A percentile compares a stretch with the other conserved stretches of the same genome.
These are phyloP conservation scores for Dimocarpus longan DNA, from an alignment of 345 rosid species.

Conservation along the genomic window DNA sequence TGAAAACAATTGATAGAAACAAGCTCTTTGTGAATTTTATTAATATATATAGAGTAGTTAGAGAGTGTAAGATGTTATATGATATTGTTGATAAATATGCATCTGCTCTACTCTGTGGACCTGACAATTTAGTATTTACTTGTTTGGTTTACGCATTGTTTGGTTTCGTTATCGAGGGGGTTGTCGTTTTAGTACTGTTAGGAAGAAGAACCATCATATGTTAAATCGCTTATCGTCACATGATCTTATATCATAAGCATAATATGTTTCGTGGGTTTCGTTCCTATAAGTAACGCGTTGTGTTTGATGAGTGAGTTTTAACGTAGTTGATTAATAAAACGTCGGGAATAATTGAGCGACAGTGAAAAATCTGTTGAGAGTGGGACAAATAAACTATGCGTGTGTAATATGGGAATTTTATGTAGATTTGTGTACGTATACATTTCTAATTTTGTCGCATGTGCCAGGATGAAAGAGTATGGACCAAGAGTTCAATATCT, in stretches of 20 bases:
- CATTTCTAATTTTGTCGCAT: slow-evolving; percentile 5
- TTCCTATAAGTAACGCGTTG: not conserved
- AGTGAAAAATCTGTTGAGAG: not conserved
- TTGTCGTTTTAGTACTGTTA: not conserved
- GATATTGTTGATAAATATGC: not conserved
- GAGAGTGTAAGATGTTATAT: not conserved
- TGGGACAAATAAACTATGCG: too few relatives aligned
- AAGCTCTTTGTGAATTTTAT: not conserved
- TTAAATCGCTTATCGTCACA: not conserved
- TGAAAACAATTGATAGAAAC: not conserved
- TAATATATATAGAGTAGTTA: not conserved
- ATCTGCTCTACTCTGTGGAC: not conserved
- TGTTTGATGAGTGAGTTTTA: not conserved
- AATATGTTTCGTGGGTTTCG: not conserved
- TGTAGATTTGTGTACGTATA: not conserved
- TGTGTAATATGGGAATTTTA: not conserved
- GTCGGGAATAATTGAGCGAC: not conserved
- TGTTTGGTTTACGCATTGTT: not conserved
- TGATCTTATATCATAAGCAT: not conserved
- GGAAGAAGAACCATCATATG: not conserved
- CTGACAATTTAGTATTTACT: not conserved
- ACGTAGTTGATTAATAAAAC: not conserved
- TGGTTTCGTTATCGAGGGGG: not conserved
- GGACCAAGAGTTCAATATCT: slow-evolving; percentile 36
- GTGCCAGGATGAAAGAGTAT: slow-evolving; percentile 53